Percentiles rank a stretch among this genome's conserved stretches.
These are phyloP conservation scores for Plasmodium fragile DNA, from an alignment of 169 alveolate genomes.

Conservation along the genomic window DNA sequence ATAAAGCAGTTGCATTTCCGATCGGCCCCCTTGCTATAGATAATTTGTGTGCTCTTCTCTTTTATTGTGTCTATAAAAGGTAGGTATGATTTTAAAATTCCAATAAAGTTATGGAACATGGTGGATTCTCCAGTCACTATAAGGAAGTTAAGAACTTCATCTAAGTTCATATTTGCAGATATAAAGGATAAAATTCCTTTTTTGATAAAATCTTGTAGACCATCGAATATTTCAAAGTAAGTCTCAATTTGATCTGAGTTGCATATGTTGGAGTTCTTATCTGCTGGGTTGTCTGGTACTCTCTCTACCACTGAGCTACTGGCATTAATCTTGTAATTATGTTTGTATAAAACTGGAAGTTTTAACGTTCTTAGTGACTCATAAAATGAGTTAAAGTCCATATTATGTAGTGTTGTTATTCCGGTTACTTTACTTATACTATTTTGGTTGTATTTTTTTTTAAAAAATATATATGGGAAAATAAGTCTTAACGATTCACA, in stretches of 20 bases:
- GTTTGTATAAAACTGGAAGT: constrained; percentile 56
- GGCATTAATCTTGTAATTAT: constrained; percentile 48
- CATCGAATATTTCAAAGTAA: constrained; percentile 69
- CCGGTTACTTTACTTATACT: constrained; percentile 26
- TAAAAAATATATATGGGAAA: constrained; percentile 54
- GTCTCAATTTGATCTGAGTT: constrained; percentile 37
- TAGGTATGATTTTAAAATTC: constrained; percentile 79
- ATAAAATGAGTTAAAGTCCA: constrained; percentile 48
- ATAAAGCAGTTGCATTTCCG: constrained; percentile 85
- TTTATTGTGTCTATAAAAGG: constrained; percentile 78
- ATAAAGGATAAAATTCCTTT: constrained; percentile 71
- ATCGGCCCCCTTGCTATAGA: constrained; percentile 77
- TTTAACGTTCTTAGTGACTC: constrained; percentile 43
- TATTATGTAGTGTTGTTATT: constrained; percentile 21
- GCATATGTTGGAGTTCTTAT: constrained; percentile 39
- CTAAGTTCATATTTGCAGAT: constrained; percentile 49
- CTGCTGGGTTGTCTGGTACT: constrained; percentile 34
- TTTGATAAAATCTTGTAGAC: constrained; percentile 61
- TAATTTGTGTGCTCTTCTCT: constrained; percentile 29
- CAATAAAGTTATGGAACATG: constrained; percentile 70
- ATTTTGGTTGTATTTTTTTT: constrained; percentile 71
- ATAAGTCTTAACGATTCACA: constrained; percentile 78
- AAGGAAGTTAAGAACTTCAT: constrained; percentile 72
- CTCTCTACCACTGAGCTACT: constrained; percentile 36
- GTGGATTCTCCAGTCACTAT: constrained; percentile 85